These are phyloP conservation scores for Xylogone sp. DNA, from an alignment of 2,329 filamentous ascomycete genomes.

Conservation along the genomic window DNA sequence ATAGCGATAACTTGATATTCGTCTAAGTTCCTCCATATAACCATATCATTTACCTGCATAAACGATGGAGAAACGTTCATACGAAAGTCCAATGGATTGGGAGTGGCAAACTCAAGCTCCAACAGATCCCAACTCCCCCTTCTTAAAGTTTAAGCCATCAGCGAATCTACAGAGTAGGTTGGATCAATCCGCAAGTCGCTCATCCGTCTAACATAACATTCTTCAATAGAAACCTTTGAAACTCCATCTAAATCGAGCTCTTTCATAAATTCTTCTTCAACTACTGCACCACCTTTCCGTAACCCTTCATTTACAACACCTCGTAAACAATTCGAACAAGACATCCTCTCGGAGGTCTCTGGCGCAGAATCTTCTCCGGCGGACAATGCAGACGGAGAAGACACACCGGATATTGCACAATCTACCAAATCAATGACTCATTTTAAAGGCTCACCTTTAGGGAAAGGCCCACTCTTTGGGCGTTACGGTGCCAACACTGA, in stretches of 20 bases:
- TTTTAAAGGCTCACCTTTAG: constrained; percentile 43
- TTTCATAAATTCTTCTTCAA: constrained; percentile 43
- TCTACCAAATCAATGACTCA: constrained; percentile 51
- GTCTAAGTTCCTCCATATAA: too few relatives aligned
- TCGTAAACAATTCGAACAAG: constrained; percentile 52
- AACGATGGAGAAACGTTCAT: constrained; percentile 51
- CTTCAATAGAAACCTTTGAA: constrained; percentile 20
- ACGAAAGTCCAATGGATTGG: constrained; percentile 64
- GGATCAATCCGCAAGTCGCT: too few relatives aligned
- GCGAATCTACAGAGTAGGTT: constrained; percentile 19
- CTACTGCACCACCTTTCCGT: constrained; percentile 47
- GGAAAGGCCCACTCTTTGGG: constrained; percentile 37
- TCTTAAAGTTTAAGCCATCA: constrained; percentile 44
- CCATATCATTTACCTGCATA: constrained; percentile 20
- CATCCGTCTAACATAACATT: background rate
- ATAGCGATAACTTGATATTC: too few relatives aligned
- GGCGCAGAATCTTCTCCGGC: constrained; percentile 59
- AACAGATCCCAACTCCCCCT: constrained; percentile 58
- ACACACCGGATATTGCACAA: constrained; percentile 45
- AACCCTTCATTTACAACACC: constrained; percentile 64
- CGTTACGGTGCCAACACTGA: constrained; percentile 42
- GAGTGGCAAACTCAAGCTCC: constrained; percentile 57
- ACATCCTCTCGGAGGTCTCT: constrained; percentile 51
- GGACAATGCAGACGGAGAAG: constrained; percentile 44
- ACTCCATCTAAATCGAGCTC: constrained; percentile 36